Conservation (phyloP, 495 filamentous ascomycete genomes). For the Hapsidospora chrysogenum region DNA sequence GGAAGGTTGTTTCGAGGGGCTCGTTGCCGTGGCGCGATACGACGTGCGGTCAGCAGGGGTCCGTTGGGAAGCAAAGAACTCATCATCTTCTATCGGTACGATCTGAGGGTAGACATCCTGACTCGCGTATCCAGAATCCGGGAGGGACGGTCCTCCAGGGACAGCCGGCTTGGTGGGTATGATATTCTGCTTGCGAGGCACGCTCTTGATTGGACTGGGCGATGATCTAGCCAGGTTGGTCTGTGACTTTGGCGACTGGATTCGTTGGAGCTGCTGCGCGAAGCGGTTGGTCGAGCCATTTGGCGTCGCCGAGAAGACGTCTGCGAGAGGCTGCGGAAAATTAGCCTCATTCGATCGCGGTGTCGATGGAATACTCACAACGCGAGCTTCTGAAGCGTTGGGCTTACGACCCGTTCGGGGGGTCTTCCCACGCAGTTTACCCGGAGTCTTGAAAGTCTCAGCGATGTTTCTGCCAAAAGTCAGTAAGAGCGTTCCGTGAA, state of each 20-base stretch:
- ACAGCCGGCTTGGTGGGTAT: slow-evolving; percentile 1
- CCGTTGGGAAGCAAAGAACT: neutral
- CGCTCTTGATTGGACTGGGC: slow-evolving; percentile 9
- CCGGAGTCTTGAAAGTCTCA: slow-evolving; percentile 92
- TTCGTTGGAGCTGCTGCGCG: slow-evolving; percentile 13
- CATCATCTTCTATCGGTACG: too few species aligned
- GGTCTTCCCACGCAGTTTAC: slow-evolving; percentile 85
- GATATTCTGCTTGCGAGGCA: neutral
- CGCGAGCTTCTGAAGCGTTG: slow-evolving; percentile 43
- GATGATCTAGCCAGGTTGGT: slow-evolving; percentile 16
- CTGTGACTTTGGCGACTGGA: slow-evolving; percentile 19
- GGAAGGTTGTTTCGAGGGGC: slow-evolving; percentile 31
- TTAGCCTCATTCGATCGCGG: neutral
- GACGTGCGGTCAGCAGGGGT: slow-evolving; percentile 7
- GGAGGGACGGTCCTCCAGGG: slow-evolving; percentile 4
- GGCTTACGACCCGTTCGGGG: slow-evolving; percentile 66
- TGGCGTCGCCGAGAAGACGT: slow-evolving; percentile 51
- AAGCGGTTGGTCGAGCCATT: slow-evolving; percentile 29
- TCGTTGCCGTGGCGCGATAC: too few species aligned
- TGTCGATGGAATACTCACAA: too few species aligned
- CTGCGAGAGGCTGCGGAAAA: slow-evolving; percentile 51
- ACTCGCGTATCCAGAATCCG: slow-evolving; percentile 54
- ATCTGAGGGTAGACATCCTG: neutral
- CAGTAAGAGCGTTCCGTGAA: too few species aligned
- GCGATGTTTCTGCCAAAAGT: slow-evolving; percentile 62